Percentiles rank a stretch among this genome's conserved stretches.
Evolutionary conservation across 371 early-diverging fungal genomes (phyloP).

Genomic region (Blakeslea trispora): DNA sequence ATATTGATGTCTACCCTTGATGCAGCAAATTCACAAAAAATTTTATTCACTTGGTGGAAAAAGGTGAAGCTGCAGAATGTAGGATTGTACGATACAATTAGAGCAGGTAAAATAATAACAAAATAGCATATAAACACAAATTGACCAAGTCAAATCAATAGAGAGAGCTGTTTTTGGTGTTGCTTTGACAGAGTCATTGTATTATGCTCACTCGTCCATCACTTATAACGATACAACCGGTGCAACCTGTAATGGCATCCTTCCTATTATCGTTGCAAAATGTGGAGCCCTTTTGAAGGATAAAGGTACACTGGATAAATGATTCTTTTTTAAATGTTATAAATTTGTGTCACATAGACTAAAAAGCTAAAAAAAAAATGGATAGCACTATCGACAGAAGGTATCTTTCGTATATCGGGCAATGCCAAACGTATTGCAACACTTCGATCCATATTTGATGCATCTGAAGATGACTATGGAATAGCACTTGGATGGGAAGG

Average conservation of each 20-base stretch:
- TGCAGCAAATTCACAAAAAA: slow-evolving; percentile 33
- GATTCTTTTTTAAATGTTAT: too few relatives aligned
- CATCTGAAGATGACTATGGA: slow-evolving; percentile 52
- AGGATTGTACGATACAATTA: slow-evolving; percentile 18
- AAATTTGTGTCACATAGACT: too few relatives aligned
- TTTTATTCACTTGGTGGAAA: slow-evolving; percentile 44
- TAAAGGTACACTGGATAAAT: too few relatives aligned
- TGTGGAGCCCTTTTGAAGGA: slow-evolving; percentile 60
- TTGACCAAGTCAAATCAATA: slow-evolving; percentile 5
- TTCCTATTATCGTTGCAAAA: slow-evolving; percentile 58
- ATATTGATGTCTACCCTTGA: slow-evolving; percentile 18
- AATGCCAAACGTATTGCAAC: slow-evolving; percentile 62
- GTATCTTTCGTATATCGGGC: slow-evolving; percentile 67
- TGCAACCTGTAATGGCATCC: slow-evolving; percentile 39
- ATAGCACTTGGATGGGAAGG: slow-evolving; percentile 55
- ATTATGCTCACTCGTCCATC: slow-evolving; percentile 41
- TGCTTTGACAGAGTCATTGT: slow-evolving; percentile 36
- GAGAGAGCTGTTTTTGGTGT: slow-evolving; percentile 44
- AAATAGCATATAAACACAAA: too few relatives aligned
- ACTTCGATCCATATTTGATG: slow-evolving; percentile 60
- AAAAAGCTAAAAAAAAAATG: slow-evolving; percentile 6
- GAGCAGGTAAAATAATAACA: slow-evolving; percentile 12
- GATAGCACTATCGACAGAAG: slow-evolving; percentile 45
- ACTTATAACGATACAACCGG: slow-evolving; percentile 34
- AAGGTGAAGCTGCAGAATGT: slow-evolving; percentile 18